Conservation (phyloP, 2,329 filamentous ascomycete genomes). For the Seiridium cupressi region DNA sequence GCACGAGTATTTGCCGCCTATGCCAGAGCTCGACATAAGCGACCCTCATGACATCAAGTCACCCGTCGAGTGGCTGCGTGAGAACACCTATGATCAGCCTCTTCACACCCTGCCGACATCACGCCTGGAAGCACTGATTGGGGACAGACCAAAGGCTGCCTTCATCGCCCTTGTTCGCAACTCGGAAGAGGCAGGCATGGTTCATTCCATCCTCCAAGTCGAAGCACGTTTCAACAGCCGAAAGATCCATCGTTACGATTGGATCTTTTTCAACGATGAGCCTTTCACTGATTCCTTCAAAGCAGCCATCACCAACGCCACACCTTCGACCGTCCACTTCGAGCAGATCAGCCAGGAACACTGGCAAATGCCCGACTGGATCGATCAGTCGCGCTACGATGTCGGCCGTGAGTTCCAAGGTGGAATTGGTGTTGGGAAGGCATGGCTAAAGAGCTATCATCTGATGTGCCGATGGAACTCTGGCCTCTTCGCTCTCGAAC, state of each 20-base stretch:
- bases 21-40: too few species aligned
- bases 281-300: conserved; percentile 80
- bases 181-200: conserved; percentile 64
- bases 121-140: conserved; percentile 15
- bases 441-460: conserved; percentile 64
- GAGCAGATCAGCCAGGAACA: conserved; percentile 73
- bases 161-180: conserved; percentile 72
- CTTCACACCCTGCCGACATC: conserved; percentile 12
- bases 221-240: conserved; percentile 78
- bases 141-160: conserved; percentile 32
- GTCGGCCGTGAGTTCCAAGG: conserved; percentile 62
- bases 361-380: conserved; percentile 73
- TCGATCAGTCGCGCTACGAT: conserved; percentile 63
- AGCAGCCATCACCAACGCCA: conserved; percentile 62
- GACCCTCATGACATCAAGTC: not conserved
- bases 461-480: conserved; percentile 83
- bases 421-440: conserved; percentile 66
- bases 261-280: conserved; percentile 84
- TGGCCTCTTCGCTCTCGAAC: conserved; percentile 78
- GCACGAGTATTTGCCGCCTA: too few species aligned
- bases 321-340: conserved; percentile 69
- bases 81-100: conserved; percentile 21
- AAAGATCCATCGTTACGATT: conserved; percentile 72
- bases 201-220: conserved; percentile 69
- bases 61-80: conserved; percentile 24